Percentiles rank a stretch among this genome's conserved stretches.
These are phyloP conservation scores for Malus sieversii DNA, from an alignment of 306 rosid genomes.

Conservation along the genomic window DNA sequence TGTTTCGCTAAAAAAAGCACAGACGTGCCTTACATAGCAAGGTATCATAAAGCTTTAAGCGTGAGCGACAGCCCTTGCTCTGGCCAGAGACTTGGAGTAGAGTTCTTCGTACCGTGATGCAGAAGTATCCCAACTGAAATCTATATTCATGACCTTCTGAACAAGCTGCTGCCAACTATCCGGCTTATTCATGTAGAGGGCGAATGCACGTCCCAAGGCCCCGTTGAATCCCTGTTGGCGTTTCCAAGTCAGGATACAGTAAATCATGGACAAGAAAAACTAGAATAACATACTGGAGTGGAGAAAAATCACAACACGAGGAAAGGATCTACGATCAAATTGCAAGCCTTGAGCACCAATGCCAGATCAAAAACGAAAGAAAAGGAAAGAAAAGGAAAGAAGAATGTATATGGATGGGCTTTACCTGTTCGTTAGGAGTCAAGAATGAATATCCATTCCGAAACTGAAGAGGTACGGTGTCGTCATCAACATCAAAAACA, in stretches of 20 bases:
- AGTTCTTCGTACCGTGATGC: slow-evolving; percentile 85
- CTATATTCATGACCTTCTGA: slow-evolving; percentile 70
- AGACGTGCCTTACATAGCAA: not conserved
- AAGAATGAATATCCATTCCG: slow-evolving; percentile 78
- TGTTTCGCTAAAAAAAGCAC: not conserved
- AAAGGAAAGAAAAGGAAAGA: not conserved
- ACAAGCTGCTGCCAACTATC: slow-evolving; percentile 70
- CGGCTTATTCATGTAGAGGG: slow-evolving; percentile 43
- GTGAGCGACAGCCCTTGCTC: slow-evolving; percentile 48
- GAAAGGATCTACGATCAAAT: not conserved
- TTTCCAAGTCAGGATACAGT: not conserved
- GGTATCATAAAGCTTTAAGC: slow-evolving; percentile 10
- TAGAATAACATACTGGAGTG: not conserved
- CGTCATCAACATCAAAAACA: slow-evolving; percentile 85
- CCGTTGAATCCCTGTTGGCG: slow-evolving; percentile 47
- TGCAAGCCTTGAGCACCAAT: not conserved
- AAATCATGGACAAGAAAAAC: slow-evolving; percentile 1
- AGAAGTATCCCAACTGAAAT: slow-evolving; percentile 92
- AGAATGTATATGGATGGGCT: not conserved
- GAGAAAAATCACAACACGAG: slow-evolving; percentile 2
- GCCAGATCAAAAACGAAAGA: not conserved
- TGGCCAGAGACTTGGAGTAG: slow-evolving; percentile 52
- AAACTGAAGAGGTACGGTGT: slow-evolving; percentile 58
- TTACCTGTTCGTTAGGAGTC: slow-evolving; percentile 77
- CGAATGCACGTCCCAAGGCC: slow-evolving; percentile 67